A percentile compares a stretch with the other conserved stretches of the same genome.
Evolutionary conservation across 2,329 filamentous ascomycete genomes (phyloP).

Genomic region (Sporothrix mexicana): DNA sequence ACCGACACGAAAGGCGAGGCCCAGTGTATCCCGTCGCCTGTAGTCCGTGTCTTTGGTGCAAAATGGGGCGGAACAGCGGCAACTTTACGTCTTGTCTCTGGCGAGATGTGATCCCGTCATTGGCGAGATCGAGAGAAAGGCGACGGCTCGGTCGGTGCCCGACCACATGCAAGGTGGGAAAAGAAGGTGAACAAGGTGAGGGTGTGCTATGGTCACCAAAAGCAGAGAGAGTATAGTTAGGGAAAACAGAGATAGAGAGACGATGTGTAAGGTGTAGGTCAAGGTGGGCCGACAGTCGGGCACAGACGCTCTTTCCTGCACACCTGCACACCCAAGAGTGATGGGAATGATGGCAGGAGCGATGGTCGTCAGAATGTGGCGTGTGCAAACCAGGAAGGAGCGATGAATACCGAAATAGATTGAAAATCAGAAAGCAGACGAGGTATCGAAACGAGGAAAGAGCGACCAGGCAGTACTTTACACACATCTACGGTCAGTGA

Average conservation of each 20-base stretch:
- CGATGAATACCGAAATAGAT: not conserved
- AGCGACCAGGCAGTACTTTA: not conserved
- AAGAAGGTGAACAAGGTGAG: slow-evolving; percentile 25
- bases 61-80: slow-evolving; percentile 17
- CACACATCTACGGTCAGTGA: not conserved
- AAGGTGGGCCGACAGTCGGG: slow-evolving; percentile 24
- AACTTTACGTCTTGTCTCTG: slow-evolving; percentile 11
- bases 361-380: not conserved
- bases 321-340: not conserved
- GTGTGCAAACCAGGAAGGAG: not conserved
- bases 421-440: not conserved
- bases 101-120: slow-evolving; percentile 11
- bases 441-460: not conserved
- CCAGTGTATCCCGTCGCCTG: not conserved
- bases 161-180: slow-evolving; percentile 7
- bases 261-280: slow-evolving; percentile 24
- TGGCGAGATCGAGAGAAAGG: not conserved
- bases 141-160: not conserved
- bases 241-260: not conserved
- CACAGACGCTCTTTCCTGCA: slow-evolving; percentile 26
- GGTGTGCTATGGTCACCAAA: not conserved
- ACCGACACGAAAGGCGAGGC: slow-evolving; percentile 10
- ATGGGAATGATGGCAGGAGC: not conserved
- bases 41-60: not conserved
- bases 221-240: not conserved